phyloP scores from a whole-genome alignment of 306 rosid genomes.

The Prunus dulcis region DNA sequence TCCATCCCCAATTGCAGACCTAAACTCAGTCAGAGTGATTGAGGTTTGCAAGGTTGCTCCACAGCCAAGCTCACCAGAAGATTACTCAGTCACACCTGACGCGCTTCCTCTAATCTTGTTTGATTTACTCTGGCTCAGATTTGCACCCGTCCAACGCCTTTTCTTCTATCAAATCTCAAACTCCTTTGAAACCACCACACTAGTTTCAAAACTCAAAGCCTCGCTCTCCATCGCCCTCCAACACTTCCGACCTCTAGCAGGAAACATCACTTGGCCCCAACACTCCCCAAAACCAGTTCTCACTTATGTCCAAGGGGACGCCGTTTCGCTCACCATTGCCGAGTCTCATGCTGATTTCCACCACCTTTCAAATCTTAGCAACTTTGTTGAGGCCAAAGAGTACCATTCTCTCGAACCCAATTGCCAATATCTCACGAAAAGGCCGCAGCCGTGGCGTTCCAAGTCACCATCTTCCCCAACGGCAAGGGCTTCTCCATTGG shows the following conservation, averaged over 20 bases:
- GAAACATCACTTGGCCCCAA: conserved; percentile 41
- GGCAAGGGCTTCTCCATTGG: conserved; percentile 38
- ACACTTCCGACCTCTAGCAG: conserved; percentile 48
- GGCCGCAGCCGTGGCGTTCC: conserved; percentile 37
- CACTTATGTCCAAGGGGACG: conserved; percentile 22
- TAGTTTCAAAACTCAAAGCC: conserved; percentile 37
- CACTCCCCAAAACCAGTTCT: background rate
- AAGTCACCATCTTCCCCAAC: conserved; percentile 46
- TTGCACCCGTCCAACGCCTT: conserved; percentile 15
- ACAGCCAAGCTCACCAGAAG: background rate
- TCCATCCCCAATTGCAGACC: background rate
- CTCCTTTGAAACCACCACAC: conserved; percentile 24
- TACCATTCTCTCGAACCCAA: too few relatives aligned
- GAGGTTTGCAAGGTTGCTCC: background rate
- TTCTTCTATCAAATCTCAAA: background rate
- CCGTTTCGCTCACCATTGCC: conserved; percentile 34
- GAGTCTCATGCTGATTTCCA: too few relatives aligned
- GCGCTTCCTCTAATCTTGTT: background rate
- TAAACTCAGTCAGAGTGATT: background rate
- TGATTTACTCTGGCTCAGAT: background rate
- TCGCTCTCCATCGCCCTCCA: conserved; percentile 54
- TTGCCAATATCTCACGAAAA: background rate
- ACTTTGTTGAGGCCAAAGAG: too few relatives aligned
- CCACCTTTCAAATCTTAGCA: too few relatives aligned
- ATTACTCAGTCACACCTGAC: background rate